Base-by-base conservation (phyloP, 495 filamentous ascomycete species). In the Bacidia rubella region DNA sequence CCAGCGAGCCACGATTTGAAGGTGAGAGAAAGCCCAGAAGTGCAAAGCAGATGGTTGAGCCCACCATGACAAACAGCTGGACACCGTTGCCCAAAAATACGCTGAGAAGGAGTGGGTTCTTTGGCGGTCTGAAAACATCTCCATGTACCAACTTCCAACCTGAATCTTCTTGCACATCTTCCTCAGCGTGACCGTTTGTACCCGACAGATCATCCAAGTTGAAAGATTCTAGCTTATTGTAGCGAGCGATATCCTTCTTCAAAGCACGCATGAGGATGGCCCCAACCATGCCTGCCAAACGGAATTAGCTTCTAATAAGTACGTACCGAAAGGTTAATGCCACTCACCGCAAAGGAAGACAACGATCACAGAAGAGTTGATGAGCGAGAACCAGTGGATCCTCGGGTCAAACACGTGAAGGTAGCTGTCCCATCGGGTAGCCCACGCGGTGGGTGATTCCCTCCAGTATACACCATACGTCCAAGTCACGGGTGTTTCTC, bases 71-170 rank as follows among this genome's bases (percentile, higher is more conserved):
- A 65, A 97, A 96, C 11, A 98, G 77, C 68, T 98, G 92, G 35
- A 87, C 85, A 22, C 92, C 92, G 63, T 92, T 97, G 29, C 92
- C 92, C 46, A 96, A 75, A 60, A 98, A 75, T 12, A 98, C 72
- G 63, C 87, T 86, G 20, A 98, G 75, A 5, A 95, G 70, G 41
- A 98, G 73, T 1, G 89, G 85, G 50, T 85, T 80, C 52, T 79
- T 76, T 3, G 92, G 92, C 11, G 86, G 80, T 40, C 92, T 80
- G 74, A 98, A 98, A 39, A 98, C 90, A 67, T 98, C 92, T 42
- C 92, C 92, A 60, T 98, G 92, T 0, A 98, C 90, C 42, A 98
- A 71, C 69, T 98, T 98, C 92, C 92, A 98, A 35, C 92, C 92
- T 3, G 88, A 95, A 66, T 98, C 92, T 64, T 98, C 92, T 63